Evolutionary conservation across 176 grass and related monocot genomes (phyloP).

Genomic region (Carex pumila): DNA sequence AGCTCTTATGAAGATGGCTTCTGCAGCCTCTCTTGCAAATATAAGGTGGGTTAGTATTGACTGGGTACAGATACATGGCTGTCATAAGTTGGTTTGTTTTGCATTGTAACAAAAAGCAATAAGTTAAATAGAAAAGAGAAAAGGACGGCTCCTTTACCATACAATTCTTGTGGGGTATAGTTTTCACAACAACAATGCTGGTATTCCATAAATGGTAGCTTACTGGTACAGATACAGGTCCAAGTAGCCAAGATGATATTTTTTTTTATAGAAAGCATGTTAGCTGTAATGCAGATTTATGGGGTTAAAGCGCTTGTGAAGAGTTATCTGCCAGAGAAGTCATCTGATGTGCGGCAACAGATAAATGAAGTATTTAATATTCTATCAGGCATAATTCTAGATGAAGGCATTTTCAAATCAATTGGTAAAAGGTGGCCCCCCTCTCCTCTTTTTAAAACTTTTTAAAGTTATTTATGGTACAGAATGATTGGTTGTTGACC

Average conservation of each 20-base stretch:
- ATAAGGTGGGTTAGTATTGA: slow-evolving; percentile 50
- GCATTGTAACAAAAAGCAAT: background rate
- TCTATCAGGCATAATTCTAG: slow-evolving; percentile 56
- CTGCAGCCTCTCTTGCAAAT: slow-evolving; percentile 75
- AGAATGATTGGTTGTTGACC: background rate
- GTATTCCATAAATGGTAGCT: background rate
- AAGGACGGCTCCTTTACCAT: background rate
- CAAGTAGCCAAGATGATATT: background rate
- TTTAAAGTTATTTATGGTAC: background rate
- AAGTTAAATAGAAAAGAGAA: background rate
- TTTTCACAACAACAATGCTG: background rate
- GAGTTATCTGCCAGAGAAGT: slow-evolving; percentile 58
- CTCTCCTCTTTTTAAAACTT: background rate
- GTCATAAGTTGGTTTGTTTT: background rate
- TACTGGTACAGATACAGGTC: background rate
- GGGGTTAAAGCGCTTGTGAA: slow-evolving; percentile 76
- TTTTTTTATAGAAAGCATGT: slow-evolving; percentile 16
- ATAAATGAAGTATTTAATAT: slow-evolving; percentile 53
- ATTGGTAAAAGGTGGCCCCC: slow-evolving; percentile 50
- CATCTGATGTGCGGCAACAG: slow-evolving; percentile 19
- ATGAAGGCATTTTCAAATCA: slow-evolving; percentile 43
- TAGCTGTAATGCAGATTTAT: slow-evolving; percentile 61
- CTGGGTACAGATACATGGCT: background rate
- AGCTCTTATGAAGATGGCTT: slow-evolving; percentile 29
- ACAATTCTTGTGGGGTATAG: background rate